phyloP scores from a whole-genome alignment of 345 rosid genomes.

The Toxicodendron radicans region DNA sequence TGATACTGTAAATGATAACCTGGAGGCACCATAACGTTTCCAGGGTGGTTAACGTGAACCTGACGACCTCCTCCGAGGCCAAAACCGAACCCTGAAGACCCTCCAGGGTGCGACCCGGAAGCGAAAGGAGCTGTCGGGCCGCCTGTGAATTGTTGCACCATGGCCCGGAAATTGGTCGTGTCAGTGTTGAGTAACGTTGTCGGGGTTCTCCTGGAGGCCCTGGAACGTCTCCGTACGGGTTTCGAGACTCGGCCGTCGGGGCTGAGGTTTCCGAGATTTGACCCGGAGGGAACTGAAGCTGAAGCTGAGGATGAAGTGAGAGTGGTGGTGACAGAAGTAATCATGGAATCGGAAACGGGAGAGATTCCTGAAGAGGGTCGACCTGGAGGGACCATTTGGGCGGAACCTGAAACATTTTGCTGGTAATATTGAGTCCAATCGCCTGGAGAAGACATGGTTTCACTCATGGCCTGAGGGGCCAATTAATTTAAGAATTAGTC shows the following conservation, averaged over 20 bases:
- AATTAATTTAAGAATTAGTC: too few relatives aligned
- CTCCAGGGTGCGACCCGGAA: constrained; percentile 19
- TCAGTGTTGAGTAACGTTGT: constrained; percentile 93
- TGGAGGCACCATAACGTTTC: constrained; percentile 20
- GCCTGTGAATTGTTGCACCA: constrained; percentile 97
- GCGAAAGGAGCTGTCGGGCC: constrained; percentile 68
- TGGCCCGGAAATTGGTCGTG: constrained; percentile 85
- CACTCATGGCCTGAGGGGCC: constrained; percentile 28
- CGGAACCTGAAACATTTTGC: constrained; percentile 30
- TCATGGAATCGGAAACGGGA: constrained; percentile 27
- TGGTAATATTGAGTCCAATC: constrained; percentile 73
- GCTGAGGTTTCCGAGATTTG: constrained; percentile 34
- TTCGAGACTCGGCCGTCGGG: constrained; percentile 84
- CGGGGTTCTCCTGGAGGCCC: constrained; percentile 95
- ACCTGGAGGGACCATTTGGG: constrained; percentile 19
- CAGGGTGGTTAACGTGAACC: constrained; percentile 6
- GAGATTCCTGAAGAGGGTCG: constrained; percentile 5
- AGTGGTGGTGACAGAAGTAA: background rate
- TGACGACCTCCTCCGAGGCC: constrained; percentile 16
- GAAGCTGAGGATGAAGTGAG: background rate
- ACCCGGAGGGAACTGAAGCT: constrained; percentile 19
- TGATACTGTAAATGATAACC: constrained; percentile 34
- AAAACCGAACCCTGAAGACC: constrained; percentile 23
- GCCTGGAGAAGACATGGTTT: constrained; percentile 59
- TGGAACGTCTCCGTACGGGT: constrained; percentile 77